A percentile compares a stretch with the other conserved stretches of the same genome.
phyloP scores from a whole-genome alignment of 2,329 filamentous ascomycete genomes.

The Amauroascus niger region DNA sequence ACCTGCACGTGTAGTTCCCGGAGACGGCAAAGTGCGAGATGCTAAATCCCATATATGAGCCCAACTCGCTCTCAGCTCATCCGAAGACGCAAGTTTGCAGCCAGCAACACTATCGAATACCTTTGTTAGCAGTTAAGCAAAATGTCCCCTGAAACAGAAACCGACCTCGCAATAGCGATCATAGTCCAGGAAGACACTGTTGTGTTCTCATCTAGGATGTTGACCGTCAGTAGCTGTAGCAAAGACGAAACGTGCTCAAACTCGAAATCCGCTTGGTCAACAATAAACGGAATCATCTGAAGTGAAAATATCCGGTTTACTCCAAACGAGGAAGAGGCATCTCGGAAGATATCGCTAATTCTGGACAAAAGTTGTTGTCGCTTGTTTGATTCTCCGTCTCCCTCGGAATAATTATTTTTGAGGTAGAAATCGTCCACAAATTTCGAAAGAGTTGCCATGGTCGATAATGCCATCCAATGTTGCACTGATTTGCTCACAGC shows the following conservation, averaged over 20 bases:
- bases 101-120: conserved; percentile 27
- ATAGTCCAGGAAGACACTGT: conserved; percentile 69
- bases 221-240: conserved; percentile 49
- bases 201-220: conserved; percentile 60
- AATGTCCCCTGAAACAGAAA: conserved; percentile 12
- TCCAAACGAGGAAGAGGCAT: conserved; percentile 30
- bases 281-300: conserved; percentile 45
- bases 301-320: conserved; percentile 41
- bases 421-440: conserved; percentile 26
- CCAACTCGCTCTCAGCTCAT: conserved; percentile 49
- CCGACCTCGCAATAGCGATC: conserved; percentile 68
- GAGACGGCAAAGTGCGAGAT: conserved; percentile 58
- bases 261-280: conserved; percentile 40
- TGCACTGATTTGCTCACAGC: conserved; percentile 30
- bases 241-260: conserved; percentile 47
- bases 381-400: conserved; percentile 23
- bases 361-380: conserved; percentile 30
- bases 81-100: conserved; percentile 29
- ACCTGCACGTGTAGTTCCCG: conserved; percentile 63
- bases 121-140: conserved; percentile 2
- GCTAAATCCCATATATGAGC: conserved; percentile 65
- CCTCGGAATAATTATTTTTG: conserved; percentile 8
- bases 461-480: conserved; percentile 34
- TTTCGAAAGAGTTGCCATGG: conserved; percentile 34
- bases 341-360: conserved; percentile 30